A percentile compares a stretch with the other conserved stretches of the same genome.
Evolutionary conservation across 106 monocot genomes (phyloP).

Genomic region (Cymbidium sinense): DNA sequence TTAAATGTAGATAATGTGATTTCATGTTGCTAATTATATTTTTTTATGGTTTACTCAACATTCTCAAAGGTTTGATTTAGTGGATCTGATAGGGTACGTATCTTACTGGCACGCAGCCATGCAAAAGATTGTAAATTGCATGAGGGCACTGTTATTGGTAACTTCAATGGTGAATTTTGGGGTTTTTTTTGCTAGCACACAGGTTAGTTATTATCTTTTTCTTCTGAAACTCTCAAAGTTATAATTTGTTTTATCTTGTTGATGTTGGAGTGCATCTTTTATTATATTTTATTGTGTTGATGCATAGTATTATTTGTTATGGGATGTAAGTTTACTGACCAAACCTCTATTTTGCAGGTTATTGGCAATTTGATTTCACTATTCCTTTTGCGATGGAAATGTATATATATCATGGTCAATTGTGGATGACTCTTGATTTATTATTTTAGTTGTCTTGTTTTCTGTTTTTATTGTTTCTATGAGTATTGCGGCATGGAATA

Average conservation of each 20-base stretch:
- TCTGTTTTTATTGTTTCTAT: neutral
- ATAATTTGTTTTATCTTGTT: neutral
- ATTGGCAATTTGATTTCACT: constrained; percentile 85
- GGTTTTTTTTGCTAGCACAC: constrained; percentile 76
- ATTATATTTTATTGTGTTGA: neutral
- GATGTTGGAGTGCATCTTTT: neutral
- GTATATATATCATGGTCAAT: constrained; percentile 16
- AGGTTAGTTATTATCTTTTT: constrained; percentile 32
- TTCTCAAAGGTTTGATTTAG: neutral
- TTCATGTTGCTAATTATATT: neutral
- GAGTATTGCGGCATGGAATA: neutral
- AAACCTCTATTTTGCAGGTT: constrained; percentile 40
- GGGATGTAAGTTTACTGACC: neutral
- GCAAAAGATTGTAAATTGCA: constrained; percentile 68
- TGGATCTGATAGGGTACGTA: constrained; percentile 63
- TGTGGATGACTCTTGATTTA: neutral
- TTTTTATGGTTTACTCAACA: neutral
- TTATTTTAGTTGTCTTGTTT: neutral
- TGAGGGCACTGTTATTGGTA: constrained; percentile 77
- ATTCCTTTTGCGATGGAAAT: constrained; percentile 58
- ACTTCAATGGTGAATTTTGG: constrained; percentile 98
- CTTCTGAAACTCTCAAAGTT: neutral
- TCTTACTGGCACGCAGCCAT: constrained; percentile 78
- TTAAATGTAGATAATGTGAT: neutral
- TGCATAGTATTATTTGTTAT: neutral